A percentile compares a stretch with the other conserved stretches of the same genome.
phyloP scores from a whole-genome alignment of 352 stramenopile species.

The Phytophthora lateralis region DNA sequence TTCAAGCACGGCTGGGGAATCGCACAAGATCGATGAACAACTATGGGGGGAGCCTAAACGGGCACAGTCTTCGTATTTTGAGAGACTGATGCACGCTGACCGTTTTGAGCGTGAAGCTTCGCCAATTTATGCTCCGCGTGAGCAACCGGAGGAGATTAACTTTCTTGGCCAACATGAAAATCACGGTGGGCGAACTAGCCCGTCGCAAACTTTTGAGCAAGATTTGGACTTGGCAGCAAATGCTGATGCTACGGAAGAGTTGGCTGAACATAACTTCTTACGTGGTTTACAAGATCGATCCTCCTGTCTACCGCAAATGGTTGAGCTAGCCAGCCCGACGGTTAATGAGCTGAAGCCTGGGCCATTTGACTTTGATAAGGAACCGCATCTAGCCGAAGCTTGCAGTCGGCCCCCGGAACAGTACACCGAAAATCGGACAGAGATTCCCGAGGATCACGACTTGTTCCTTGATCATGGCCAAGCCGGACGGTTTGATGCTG shows the following conservation, averaged over 20 bases:
- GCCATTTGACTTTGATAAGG: slow-evolving; percentile 13
- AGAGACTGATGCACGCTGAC: slow-evolving; percentile 25
- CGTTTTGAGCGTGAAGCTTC: slow-evolving; percentile 9
- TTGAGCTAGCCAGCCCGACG: slow-evolving; percentile 1
- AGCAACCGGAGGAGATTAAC: not conserved
- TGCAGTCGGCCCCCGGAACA: not conserved
- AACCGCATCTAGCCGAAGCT: slow-evolving; percentile 1
- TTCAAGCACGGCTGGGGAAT: slow-evolving; percentile 6
- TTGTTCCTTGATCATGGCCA: slow-evolving; percentile 12
- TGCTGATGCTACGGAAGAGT: slow-evolving; percentile 4
- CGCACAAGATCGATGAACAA: not conserved
- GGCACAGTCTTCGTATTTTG: slow-evolving; percentile 16
- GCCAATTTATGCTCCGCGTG: not conserved
- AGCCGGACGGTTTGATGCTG: slow-evolving; percentile 33
- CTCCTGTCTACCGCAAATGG: not conserved
- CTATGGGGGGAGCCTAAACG: slow-evolving; percentile 4
- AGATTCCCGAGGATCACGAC: slow-evolving; percentile 3
- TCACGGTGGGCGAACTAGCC: not conserved
- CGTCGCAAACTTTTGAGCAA: slow-evolving; percentile 6
- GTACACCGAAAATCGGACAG: not conserved
- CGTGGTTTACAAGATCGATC: not conserved
- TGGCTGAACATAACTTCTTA: slow-evolving; percentile 2
- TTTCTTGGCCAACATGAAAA: not conserved
- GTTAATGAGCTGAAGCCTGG: slow-evolving; percentile 1
- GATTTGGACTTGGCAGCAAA: not conserved